Evolutionary conservation across 2,329 filamentous ascomycete genomes (phyloP).

Genomic region (Phialemoniopsis sp.): DNA sequence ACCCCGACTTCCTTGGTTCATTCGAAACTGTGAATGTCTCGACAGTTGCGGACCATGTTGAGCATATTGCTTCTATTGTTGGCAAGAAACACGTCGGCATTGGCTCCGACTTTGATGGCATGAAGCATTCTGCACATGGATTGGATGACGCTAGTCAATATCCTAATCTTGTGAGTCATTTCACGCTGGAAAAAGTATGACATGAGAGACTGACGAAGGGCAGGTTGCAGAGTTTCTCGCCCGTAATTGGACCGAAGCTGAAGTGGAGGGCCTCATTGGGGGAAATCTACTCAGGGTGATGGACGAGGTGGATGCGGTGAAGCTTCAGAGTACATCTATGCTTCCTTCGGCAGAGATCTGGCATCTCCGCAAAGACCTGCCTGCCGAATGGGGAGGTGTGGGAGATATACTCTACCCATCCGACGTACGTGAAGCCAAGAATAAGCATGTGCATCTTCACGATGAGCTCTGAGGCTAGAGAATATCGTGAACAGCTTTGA

Average conservation of each 20-base stretch:
- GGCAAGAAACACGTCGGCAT: slow-evolving; percentile 86
- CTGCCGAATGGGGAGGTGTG: too few relatives aligned
- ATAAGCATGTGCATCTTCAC: too few relatives aligned
- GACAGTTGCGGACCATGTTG: slow-evolving; percentile 77
- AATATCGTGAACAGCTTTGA: too few relatives aligned
- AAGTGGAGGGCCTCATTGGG: slow-evolving; percentile 73
- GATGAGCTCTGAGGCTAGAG: too few relatives aligned
- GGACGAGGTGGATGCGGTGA: slow-evolving; percentile 73
- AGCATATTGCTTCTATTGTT: slow-evolving; percentile 75
- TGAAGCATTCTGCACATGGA: slow-evolving; percentile 61
- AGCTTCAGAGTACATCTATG: too few relatives aligned
- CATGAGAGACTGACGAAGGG: too few relatives aligned
- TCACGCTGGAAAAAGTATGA: too few relatives aligned
- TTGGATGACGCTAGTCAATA: slow-evolving; percentile 84
- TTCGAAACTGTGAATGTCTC: slow-evolving; percentile 68
- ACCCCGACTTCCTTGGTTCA: slow-evolving; percentile 73
- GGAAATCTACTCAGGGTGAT: slow-evolving; percentile 82
- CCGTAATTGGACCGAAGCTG: slow-evolving; percentile 67
- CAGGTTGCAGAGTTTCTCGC: slow-evolving; percentile 69
- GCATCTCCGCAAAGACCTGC: too few relatives aligned
- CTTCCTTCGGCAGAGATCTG: too few relatives aligned
- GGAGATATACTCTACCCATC: too few relatives aligned
- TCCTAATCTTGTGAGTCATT: slow-evolving; percentile 72
- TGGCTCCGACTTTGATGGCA: slow-evolving; percentile 90
- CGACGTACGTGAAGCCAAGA: too few relatives aligned